A percentile compares a stretch with the other conserved stretches of the same genome.
These are phyloP conservation scores for Groenewaldozyma salmanticensis DNA, from an alignment of 805 yeast genomes.

Conservation along the genomic window DNA sequence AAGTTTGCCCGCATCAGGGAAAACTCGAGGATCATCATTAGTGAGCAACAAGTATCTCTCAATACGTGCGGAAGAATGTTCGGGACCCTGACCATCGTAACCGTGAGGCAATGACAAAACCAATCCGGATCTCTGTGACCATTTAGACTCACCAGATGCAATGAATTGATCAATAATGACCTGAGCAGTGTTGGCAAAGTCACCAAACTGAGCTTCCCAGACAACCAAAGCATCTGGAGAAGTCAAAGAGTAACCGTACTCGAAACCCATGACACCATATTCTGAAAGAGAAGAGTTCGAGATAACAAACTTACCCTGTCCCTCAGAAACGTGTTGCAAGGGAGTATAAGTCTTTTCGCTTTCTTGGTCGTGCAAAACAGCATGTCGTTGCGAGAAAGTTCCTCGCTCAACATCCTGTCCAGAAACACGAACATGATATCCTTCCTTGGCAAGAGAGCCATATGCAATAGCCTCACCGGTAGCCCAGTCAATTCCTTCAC, in stretches of 20 bases:
- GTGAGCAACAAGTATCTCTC: conserved; percentile 95
- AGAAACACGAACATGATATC: conserved; percentile 91
- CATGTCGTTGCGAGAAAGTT: conserved; percentile 98
- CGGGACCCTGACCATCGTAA: conserved; percentile 99
- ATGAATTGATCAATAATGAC: conserved; percentile 94
- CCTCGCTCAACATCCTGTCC: conserved; percentile 99
- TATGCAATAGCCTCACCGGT: conserved; percentile 99
- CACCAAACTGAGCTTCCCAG: conserved; percentile 99
- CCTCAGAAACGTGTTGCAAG: conserved; percentile 64
- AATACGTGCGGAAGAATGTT: conserved; percentile 95
- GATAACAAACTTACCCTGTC: conserved; percentile 72
- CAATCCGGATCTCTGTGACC: conserved; percentile 98
- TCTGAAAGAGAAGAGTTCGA: conserved; percentile 94
- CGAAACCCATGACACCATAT: conserved; percentile 99
- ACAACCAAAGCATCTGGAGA: conserved; percentile 94
- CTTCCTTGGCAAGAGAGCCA: conserved; percentile 86
- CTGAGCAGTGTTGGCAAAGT: conserved; percentile 98
- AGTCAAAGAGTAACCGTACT: conserved; percentile 96
- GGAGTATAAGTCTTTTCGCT: conserved; percentile 80
- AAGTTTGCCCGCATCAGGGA: conserved; percentile 83
- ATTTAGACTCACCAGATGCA: conserved; percentile 93
- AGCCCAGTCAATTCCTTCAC: conserved; percentile 97
- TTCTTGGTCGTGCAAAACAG: conserved; percentile 92
- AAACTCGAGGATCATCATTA: conserved; percentile 88
- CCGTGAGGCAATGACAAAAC: conserved; percentile 97